These are phyloP conservation scores for Pleurotus cornucopiae DNA, from an alignment of 768 basidiomycete species.

Conservation along the genomic window DNA sequence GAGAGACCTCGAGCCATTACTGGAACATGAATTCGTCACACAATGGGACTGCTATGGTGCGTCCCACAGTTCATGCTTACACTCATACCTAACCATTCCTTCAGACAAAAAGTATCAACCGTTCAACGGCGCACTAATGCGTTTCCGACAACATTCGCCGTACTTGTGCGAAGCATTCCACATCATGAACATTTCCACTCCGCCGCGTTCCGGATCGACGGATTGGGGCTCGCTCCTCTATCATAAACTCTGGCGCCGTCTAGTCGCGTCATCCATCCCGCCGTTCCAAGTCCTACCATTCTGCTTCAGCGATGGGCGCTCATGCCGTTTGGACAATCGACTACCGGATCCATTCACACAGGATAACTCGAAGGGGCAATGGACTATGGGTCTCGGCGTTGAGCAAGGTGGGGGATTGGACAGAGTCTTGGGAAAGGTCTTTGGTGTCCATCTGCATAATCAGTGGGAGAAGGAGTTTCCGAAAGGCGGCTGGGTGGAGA, in stretches of 20 bases:
- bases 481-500: constrained; percentile 78
- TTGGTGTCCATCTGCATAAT: constrained; percentile 91
- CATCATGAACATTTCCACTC: constrained; percentile 71
- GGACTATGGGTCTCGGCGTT: constrained; percentile 63
- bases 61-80: constrained; percentile 15
- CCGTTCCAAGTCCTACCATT: constrained; percentile 94
- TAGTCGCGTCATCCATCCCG: constrained; percentile 64
- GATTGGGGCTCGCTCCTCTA: constrained; percentile 96
- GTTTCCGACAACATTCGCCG: constrained; percentile 85
- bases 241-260: constrained; percentile 83
- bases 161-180: constrained; percentile 98
- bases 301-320: constrained; percentile 90
- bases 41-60: constrained; percentile 99
- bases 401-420: constrained; percentile 64
- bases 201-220: constrained; percentile 75
- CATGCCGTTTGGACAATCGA: constrained; percentile 89
- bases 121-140: constrained; percentile 93
- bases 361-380: constrained; percentile 49
- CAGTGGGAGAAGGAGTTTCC: constrained; percentile 93
- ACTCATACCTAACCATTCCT: not conserved
- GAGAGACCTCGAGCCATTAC: constrained; percentile 77
- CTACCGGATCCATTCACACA: constrained; percentile 86
- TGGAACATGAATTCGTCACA: constrained; percentile 94
- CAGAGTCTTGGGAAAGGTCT: constrained; percentile 60
- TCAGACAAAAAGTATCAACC: constrained; percentile 72